Percentiles rank a stretch among this genome's conserved stretches.
phyloP scores from a whole-genome alignment of 2,329 filamentous ascomycete genomes.

The Colletotrichum scovillei region DNA sequence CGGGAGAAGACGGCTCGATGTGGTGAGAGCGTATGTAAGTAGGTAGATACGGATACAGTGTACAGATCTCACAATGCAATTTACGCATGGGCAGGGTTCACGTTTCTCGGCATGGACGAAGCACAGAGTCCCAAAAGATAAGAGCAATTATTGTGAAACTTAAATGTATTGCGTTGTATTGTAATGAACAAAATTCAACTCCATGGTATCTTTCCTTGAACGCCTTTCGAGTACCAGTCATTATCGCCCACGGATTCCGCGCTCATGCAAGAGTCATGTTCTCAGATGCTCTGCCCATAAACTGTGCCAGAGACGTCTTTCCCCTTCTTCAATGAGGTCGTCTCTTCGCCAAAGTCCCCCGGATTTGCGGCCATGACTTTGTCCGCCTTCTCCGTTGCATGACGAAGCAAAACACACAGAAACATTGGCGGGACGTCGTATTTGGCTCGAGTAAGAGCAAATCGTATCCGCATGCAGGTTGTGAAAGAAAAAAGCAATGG shows the following conservation, averaged over 20 bases:
- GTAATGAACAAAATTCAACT: not conserved
- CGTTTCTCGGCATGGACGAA: not conserved
- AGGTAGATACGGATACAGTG: not conserved
- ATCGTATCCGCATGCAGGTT: not conserved
- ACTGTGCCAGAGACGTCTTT: not conserved
- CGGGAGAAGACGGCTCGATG: not conserved
- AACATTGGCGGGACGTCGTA: not conserved
- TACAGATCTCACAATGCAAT: not conserved
- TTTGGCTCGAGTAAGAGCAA: not conserved
- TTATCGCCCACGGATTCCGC: not conserved
- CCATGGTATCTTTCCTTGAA: not conserved
- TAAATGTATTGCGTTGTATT: not conserved
- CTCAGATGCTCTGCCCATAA: not conserved
- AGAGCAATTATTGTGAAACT: not conserved
- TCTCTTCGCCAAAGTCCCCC: not conserved
- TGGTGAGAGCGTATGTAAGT: not conserved
- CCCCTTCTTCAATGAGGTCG: not conserved
- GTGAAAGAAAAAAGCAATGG: not conserved
- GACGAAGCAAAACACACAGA: not conserved
- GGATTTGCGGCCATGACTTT: not conserved
- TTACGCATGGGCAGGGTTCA: not conserved
- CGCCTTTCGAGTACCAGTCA: not conserved
- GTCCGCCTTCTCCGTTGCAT: not conserved
- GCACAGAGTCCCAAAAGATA: not conserved
- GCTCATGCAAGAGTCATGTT: not conserved